Percentiles rank a stretch among this genome's conserved stretches.
phyloP scores from a whole-genome alignment of 768 basidiomycete genomes.

The Crepidotus variabilis region DNA sequence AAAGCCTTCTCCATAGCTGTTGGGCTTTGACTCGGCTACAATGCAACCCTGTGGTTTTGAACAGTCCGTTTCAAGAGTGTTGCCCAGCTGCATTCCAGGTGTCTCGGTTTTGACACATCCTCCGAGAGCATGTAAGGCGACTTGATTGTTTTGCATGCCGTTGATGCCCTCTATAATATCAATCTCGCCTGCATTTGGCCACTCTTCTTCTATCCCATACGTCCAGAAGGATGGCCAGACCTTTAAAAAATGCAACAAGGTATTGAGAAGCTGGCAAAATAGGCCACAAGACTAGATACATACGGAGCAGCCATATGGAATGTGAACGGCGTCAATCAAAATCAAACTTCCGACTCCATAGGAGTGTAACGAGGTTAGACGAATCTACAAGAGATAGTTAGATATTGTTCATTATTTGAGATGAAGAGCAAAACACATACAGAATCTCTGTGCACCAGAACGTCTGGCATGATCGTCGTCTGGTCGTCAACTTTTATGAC shows the following conservation, averaged over 20 bases:
- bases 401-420: neutral
- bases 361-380: conserved; percentile 38
- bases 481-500: conserved; percentile 75
- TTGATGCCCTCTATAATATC: conserved; percentile 85
- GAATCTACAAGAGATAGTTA: conserved; percentile 26
- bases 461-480: conserved; percentile 38
- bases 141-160: conserved; percentile 61
- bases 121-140: conserved; percentile 68
- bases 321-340: conserved; percentile 41
- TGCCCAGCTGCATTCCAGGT: conserved; percentile 40
- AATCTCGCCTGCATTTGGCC: conserved; percentile 48
- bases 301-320: conserved; percentile 52
- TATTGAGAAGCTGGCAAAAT: too few species aligned
- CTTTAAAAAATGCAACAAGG: conserved; percentile 14
- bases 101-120: conserved; percentile 36
- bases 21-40: conserved; percentile 51
- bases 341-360: conserved; percentile 42
- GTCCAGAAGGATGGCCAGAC: conserved; percentile 53
- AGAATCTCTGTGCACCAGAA: conserved; percentile 35
- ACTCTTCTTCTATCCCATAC: conserved; percentile 31
- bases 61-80: conserved; percentile 52
- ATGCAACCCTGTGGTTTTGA: conserved; percentile 62
- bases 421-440: conserved; percentile 27
- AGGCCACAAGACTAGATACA: conserved; percentile 12
- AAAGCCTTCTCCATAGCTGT: conserved; percentile 68